phyloP scores from a whole-genome alignment of 2,329 filamentous ascomycete genomes.

The Claviceps pazoutovae region DNA sequence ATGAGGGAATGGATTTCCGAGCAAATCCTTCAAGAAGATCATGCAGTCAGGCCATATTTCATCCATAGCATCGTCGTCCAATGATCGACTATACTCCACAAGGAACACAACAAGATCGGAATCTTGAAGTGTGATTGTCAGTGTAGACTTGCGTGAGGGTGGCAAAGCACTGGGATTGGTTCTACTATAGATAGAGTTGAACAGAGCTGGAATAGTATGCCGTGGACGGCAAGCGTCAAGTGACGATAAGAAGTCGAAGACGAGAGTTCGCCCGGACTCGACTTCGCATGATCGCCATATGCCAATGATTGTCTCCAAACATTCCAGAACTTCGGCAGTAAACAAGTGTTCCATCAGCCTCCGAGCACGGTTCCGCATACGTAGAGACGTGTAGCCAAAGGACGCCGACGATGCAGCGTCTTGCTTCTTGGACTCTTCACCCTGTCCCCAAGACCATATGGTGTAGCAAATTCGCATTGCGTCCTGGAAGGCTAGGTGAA shows the following conservation, averaged over 20 bases:
- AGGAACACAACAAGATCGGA: slow-evolving; percentile 77
- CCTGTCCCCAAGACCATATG: slow-evolving; percentile 89
- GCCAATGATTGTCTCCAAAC: slow-evolving; percentile 77
- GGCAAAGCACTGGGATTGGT: slow-evolving; percentile 76
- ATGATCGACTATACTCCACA: slow-evolving; percentile 74
- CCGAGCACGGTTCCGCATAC: slow-evolving; percentile 79
- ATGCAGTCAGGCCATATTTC: slow-evolving; percentile 97
- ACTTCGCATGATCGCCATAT: slow-evolving; percentile 53
- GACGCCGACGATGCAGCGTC: slow-evolving; percentile 62
- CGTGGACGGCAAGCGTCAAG: slow-evolving; percentile 83
- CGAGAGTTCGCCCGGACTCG: slow-evolving; percentile 40
- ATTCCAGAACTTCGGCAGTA: slow-evolving; percentile 81
- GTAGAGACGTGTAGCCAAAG: slow-evolving; percentile 78
- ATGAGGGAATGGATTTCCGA: slow-evolving; percentile 90
- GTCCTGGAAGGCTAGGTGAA: slow-evolving; percentile 92
- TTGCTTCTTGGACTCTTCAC: slow-evolving; percentile 40
- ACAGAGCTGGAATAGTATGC: slow-evolving; percentile 82
- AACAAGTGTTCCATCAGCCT: slow-evolving; percentile 87
- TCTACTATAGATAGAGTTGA: slow-evolving; percentile 91
- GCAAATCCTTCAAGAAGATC: slow-evolving; percentile 74
- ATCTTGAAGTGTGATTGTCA: slow-evolving; percentile 75
- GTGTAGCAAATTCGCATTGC: slow-evolving; percentile 81
- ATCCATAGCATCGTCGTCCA: slow-evolving; percentile 95
- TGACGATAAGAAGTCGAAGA: slow-evolving; percentile 79
- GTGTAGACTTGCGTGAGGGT: slow-evolving; percentile 65